Evolutionary conservation across 306 rosid species (phyloP).

Genomic region (Arachis stenosperma): DNA sequence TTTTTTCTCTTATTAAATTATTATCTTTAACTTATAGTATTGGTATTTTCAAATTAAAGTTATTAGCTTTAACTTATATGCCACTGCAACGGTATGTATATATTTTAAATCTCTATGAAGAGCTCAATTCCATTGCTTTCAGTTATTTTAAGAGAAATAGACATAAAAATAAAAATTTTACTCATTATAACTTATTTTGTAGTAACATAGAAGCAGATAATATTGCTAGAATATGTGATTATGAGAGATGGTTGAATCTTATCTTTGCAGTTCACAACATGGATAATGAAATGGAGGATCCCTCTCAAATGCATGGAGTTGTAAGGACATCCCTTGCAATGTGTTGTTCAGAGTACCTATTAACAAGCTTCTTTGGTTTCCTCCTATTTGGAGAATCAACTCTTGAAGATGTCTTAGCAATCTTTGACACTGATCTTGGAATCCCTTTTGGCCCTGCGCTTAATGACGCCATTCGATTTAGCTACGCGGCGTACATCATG

Average conservation of each 20-base stretch:
- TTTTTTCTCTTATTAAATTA: too few relatives aligned
- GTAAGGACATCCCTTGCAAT: conserved; percentile 66
- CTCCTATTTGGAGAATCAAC: conserved; percentile 87
- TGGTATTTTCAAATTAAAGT: too few relatives aligned
- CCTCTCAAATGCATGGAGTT: conserved; percentile 67
- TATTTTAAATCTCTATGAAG: conserved; percentile 8
- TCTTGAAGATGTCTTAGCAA: conserved; percentile 85
- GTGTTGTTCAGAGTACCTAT: conserved; percentile 78
- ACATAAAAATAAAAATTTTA: too few relatives aligned
- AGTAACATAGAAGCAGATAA: too few relatives aligned
- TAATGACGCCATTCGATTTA: conserved; percentile 76
- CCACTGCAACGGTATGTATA: conserved; percentile 77
- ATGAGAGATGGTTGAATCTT: not conserved
- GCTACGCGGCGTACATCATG: conserved; percentile 89
- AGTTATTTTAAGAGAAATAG: too few relatives aligned
- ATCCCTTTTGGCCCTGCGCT: conserved; percentile 70
- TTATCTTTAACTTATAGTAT: too few relatives aligned
- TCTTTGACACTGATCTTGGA: conserved; percentile 82
- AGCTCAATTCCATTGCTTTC: conserved; percentile 18
- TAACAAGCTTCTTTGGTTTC: conserved; percentile 89
- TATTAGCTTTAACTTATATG: conserved; percentile 44
- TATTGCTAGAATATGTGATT: conserved; percentile 19
- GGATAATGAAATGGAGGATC: conserved; percentile 77
- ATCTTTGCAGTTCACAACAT: conserved; percentile 68
- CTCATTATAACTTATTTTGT: too few relatives aligned